Conservation (phyloP, 2,329 filamentous ascomycete genomes). For the Fusarium nurragi region DNA sequence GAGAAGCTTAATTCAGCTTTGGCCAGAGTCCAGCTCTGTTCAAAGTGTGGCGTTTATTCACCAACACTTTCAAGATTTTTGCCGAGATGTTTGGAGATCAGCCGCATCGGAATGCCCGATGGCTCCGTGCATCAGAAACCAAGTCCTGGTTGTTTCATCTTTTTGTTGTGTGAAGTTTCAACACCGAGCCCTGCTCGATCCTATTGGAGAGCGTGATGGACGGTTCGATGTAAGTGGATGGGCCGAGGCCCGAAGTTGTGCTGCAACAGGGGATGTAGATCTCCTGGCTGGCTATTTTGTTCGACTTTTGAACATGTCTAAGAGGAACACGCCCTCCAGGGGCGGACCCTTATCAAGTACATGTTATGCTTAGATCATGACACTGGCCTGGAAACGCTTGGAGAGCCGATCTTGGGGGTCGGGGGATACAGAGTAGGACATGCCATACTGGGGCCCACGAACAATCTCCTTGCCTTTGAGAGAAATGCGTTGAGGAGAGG, state of each 20-base stretch:
- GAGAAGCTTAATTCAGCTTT: slow-evolving; percentile 5
- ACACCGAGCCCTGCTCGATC: slow-evolving; percentile 27
- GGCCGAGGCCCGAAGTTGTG: slow-evolving; percentile 4
- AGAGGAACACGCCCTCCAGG: slow-evolving; percentile 51
- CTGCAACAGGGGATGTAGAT: not conserved
- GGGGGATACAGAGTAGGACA: slow-evolving; percentile 50
- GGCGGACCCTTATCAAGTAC: slow-evolving; percentile 38
- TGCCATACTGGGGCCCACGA: slow-evolving; percentile 46
- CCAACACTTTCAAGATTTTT: slow-evolving; percentile 7
- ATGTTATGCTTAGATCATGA: slow-evolving; percentile 29
- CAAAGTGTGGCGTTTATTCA: slow-evolving; percentile 19
- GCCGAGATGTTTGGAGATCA: not conserved
- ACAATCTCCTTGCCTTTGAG: slow-evolving; percentile 57
- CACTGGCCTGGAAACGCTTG: slow-evolving; percentile 23
- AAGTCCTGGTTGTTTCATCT: not conserved
- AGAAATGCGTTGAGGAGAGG: slow-evolving; percentile 41
- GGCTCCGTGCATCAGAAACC: not conserved
- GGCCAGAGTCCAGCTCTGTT: slow-evolving; percentile 2
- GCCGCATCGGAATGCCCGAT: slow-evolving; percentile 1
- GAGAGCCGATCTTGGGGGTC: slow-evolving; percentile 49
- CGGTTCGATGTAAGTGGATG: slow-evolving; percentile 5
- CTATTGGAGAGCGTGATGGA: slow-evolving; percentile 20
- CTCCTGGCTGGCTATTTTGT: not conserved
- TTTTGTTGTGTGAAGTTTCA: not conserved
- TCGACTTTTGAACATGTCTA: slow-evolving; percentile 53